A percentile compares a stretch with the other conserved stretches of the same genome.
Evolutionary conservation across 495 filamentous ascomycete species (phyloP).

Genomic region (Venustampulla echinocandica): DNA sequence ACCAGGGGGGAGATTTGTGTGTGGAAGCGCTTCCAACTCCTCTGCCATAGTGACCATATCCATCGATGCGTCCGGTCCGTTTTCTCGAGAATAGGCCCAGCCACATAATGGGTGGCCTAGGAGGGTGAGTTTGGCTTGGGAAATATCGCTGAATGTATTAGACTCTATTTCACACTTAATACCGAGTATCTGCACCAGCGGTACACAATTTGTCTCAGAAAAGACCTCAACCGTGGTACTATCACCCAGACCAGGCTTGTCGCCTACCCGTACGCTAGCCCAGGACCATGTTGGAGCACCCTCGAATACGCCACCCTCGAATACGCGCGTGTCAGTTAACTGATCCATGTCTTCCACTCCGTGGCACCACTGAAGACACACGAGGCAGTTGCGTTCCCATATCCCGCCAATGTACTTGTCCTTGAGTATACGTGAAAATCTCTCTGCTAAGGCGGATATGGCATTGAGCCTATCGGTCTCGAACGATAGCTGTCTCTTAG

Average conservation of each 20-base stretch:
- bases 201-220: background rate
- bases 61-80: conserved; percentile 1
- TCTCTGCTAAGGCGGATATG: conserved; percentile 4
- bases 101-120: background rate
- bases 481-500: conserved; percentile 1
- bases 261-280: background rate
- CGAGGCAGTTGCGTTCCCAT: background rate
- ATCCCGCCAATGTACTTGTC: conserved; percentile 1
- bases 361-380: conserved; percentile 4
- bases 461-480: conserved; percentile 1
- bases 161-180: background rate
- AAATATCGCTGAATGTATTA: background rate
- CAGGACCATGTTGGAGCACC: conserved; percentile 6
- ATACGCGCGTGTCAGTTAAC: background rate
- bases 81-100: conserved; percentile 2
- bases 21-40: conserved; percentile 5
- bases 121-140: conserved; percentile 1
- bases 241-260: background rate
- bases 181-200: conserved; percentile 1
- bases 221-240: conserved; percentile 1
- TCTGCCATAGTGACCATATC: conserved; percentile 2
- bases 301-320: too few relatives aligned
- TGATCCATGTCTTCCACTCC: background rate
- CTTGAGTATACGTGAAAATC: conserved; percentile 3
- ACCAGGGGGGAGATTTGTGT: background rate